Base-by-base conservation (phyloP, 345 rosid genomes). In the Hypericum perforatum region DNA sequence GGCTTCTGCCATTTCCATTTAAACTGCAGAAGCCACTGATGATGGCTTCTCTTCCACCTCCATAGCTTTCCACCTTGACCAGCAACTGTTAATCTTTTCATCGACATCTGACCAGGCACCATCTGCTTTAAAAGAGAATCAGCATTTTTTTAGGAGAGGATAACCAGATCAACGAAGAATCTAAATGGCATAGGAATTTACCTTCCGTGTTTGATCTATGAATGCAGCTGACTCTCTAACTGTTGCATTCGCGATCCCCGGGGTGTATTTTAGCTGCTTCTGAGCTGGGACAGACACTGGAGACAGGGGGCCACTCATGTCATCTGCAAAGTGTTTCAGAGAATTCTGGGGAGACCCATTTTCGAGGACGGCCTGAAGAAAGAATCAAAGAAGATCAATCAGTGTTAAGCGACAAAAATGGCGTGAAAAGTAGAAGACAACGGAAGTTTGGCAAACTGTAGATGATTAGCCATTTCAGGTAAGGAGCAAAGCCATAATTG, bases 301-400 rank as follows among this genome's bases (percentile, higher is more conserved):
- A 57, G 87, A 84, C 43, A 64, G 65, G 57, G 72, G 74, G 10
- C 71, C 65, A 13, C 69, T 64, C 59, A 56, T 57, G n/a, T 55
- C 70, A 11, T 74, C 81, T 8, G 58, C 63, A 45, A 56, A 58
- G 60, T 74, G 75, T 60, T 74, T 76, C 16, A 74, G 71, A 69
- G 81, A 76, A 65, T 53, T 59, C 54, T 65, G 49, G 45, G 84
- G 72, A 65, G 50, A 69, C 11, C 64, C 82, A 77, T 79, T 78
- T 63, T 39, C 56, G 53, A 61, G 53, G 36, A 42, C 68, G 57
- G 49, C 46, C 56, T 47, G 43, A 49, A 67, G n/a, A 46, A 43
- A 15, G 39, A 16, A 74, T 69, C 47, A 44, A 41, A 41, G 16
- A 37, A 44, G 32, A 1, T 22, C 32, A 1, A 22, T 22, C 32